A percentile compares a stretch with the other conserved stretches of the same genome.
phyloP scores from a whole-genome alignment of 192 early-diverging fungal species.

The Spizellomyces sp. region DNA sequence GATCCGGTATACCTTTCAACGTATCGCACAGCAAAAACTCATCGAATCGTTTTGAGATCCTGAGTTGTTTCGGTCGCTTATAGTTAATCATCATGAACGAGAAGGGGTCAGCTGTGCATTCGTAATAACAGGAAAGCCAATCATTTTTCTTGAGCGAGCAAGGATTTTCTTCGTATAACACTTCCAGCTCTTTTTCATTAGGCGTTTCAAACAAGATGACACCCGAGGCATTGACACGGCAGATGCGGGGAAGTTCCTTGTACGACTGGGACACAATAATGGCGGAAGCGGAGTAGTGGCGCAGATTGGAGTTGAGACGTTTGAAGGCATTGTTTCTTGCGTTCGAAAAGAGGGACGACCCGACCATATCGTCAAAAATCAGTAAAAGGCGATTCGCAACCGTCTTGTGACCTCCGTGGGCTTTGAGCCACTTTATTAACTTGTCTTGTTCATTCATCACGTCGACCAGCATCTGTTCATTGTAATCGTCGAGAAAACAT shows the following conservation, averaged over 20 bases:
- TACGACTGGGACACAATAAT: not conserved
- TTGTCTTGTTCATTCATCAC: not conserved
- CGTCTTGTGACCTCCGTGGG: not conserved
- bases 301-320: not conserved
- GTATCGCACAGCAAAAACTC: not conserved
- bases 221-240: not conserved
- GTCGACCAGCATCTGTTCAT: not conserved
- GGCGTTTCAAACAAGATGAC: slow-evolving; percentile 5
- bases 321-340: slow-evolving; percentile 6
- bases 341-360: slow-evolving; percentile 1
- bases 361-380: slow-evolving; percentile 1
- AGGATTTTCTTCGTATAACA: not conserved
- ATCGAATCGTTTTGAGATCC: not conserved
- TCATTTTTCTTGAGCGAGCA: not conserved
- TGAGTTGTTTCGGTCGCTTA: slow-evolving; percentile 3
- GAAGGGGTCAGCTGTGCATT: not conserved
- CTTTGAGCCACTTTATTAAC: not conserved
- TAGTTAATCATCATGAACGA: slow-evolving; percentile 4
- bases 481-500: not conserved
- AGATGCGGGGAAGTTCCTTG: not conserved
- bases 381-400: not conserved
- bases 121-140: not conserved
- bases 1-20: too few species aligned
- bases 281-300: not conserved
- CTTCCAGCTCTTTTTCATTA: not conserved